A percentile compares a stretch with the other conserved stretches of the same genome.
These are phyloP conservation scores for Nicotiana attenuata DNA, from an alignment of 257 asterid species.

Conservation along the genomic window DNA sequence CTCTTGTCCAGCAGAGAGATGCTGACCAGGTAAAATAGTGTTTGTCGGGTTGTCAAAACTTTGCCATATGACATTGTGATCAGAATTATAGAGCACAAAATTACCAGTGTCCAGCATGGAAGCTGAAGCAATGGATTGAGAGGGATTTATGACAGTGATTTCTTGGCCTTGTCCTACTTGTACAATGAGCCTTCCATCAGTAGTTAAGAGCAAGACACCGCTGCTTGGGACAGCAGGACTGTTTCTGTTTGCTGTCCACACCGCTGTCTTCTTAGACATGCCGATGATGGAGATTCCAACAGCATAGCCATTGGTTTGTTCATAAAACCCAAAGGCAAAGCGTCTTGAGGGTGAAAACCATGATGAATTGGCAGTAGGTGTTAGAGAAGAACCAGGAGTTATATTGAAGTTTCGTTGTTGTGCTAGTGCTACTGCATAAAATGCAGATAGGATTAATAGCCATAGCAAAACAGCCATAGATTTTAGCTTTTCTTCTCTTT, in stretches of 20 bases:
- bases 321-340: constrained; percentile 26
- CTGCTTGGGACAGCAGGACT: constrained; percentile 15
- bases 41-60: constrained; percentile 49
- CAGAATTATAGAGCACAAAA: constrained; percentile 35
- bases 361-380: constrained; percentile 25
- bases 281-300: constrained; percentile 16
- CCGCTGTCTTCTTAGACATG: constrained; percentile 19
- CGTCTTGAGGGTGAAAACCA: constrained; percentile 22
- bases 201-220: constrained; percentile 15
- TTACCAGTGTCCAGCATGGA: constrained; percentile 52
- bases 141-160: neutral
- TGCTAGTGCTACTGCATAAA: constrained; percentile 16
- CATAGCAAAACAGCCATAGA: constrained; percentile 16
- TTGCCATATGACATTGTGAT: constrained; percentile 34
- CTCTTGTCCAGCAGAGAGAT: constrained; percentile 6
- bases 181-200: constrained; percentile 33
- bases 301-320: constrained; percentile 13
- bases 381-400: constrained; percentile 34
- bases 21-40: constrained; percentile 39
- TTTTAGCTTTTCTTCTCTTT: neutral
- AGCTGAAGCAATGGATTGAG: constrained; percentile 21
- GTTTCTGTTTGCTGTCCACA: constrained; percentile 32
- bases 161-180: constrained; percentile 8
- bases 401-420: constrained; percentile 28
- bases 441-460: constrained; percentile 14